These are phyloP conservation scores for Oxalis stricta DNA, from an alignment of 441 rosid genomes.

Conservation along the genomic window DNA sequence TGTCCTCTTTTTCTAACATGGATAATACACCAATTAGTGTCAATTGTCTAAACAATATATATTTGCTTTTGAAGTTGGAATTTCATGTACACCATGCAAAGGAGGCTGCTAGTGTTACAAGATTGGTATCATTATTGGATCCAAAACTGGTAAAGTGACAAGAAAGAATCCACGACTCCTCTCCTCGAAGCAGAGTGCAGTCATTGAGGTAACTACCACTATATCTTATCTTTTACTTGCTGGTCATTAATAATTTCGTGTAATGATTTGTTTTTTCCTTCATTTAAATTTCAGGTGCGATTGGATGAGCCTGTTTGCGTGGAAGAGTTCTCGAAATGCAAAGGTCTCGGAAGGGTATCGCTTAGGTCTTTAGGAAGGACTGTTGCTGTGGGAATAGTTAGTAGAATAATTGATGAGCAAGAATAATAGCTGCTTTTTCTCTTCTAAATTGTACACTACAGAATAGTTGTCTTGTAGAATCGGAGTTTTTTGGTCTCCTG, in stretches of 20 bases:
- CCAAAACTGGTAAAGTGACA: conserved; percentile 72
- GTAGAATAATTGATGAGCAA: conserved; percentile 45
- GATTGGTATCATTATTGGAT: conserved; percentile 56
- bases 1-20: background rate
- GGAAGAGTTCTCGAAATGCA: conserved; percentile 54
- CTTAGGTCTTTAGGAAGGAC: conserved; percentile 75
- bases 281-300: conserved; percentile 38
- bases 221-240: too few relatives aligned
- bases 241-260: too few relatives aligned
- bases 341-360: conserved; percentile 81
- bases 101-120: conserved; percentile 69
- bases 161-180: conserved; percentile 80
- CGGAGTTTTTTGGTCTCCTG: too few relatives aligned
- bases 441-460: too few relatives aligned
- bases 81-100: conserved; percentile 81
- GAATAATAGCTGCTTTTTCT: conserved; percentile 5
- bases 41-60: too few relatives aligned
- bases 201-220: conserved; percentile 45
- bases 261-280: background rate
- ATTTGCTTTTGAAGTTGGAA: conserved; percentile 91
- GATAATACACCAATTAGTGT: conserved; percentile 8
- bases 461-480: too few relatives aligned
- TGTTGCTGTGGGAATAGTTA: conserved; percentile 64
- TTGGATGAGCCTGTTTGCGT: conserved; percentile 59
- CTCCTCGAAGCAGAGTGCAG: conserved; percentile 65